These are phyloP conservation scores for Coemansia sp. DNA, from an alignment of 192 early-diverging fungal genomes.

Conservation along the genomic window DNA sequence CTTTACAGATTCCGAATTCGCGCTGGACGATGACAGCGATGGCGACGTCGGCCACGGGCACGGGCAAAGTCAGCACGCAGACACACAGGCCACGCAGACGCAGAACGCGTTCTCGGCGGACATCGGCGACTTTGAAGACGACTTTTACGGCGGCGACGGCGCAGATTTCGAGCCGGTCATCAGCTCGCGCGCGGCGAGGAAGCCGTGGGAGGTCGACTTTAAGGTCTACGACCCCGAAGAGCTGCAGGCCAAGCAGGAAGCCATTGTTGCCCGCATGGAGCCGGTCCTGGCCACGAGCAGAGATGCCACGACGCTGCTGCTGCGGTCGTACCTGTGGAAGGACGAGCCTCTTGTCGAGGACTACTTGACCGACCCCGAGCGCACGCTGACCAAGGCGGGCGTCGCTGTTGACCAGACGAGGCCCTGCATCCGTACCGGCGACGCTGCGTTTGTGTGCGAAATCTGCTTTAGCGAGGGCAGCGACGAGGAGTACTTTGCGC, in stretches of 20 bases:
- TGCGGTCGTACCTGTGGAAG: constrained; percentile 46
- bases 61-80: not conserved
- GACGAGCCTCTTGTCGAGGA: constrained; percentile 48
- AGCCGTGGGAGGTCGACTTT: constrained; percentile 50
- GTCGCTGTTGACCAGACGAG: constrained; percentile 12
- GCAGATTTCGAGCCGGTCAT: constrained; percentile 34
- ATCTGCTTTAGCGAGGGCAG: constrained; percentile 74
- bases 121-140: constrained; percentile 23
- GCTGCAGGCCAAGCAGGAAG: constrained; percentile 33
- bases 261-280: constrained; percentile 29
- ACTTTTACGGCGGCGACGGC: constrained; percentile 23
- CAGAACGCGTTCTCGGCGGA: constrained; percentile 16
- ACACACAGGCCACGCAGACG: constrained; percentile 4
- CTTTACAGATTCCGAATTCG: not conserved
- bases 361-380: constrained; percentile 33
- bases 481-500: constrained; percentile 57
- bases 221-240: constrained; percentile 24
- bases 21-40: not conserved
- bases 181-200: constrained; percentile 8
- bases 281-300: constrained; percentile 34
- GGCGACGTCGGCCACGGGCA: not conserved
- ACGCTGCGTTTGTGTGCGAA: constrained; percentile 70
- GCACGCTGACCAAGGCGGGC: constrained; percentile 36
- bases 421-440: constrained; percentile 23
- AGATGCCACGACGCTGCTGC: constrained; percentile 38